A percentile compares a stretch with the other conserved stretches of the same genome.
Conservation (phyloP, 257 asterid genomes). For the Nicotiana undulata region DNA sequence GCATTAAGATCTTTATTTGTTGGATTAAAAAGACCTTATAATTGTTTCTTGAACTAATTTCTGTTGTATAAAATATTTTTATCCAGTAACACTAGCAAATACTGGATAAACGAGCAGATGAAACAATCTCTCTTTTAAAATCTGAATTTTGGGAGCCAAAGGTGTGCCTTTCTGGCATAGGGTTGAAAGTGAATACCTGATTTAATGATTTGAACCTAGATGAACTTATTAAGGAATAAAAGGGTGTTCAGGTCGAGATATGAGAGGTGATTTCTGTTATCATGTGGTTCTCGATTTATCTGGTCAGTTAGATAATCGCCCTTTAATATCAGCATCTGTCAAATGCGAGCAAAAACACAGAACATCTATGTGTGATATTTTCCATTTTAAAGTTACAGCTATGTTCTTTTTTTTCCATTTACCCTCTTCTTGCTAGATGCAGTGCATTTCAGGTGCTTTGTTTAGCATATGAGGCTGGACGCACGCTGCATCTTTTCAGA, state of each 20-base stretch:
- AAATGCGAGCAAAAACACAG: not conserved
- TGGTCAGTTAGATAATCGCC: not conserved
- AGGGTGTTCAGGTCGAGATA: not conserved
- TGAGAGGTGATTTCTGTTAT: not conserved
- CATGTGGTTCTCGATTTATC: not conserved
- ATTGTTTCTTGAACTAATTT: not conserved
- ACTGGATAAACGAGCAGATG: not conserved
- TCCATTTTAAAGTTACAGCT: not conserved
- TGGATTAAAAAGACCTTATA: not conserved
- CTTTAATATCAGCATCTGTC: not conserved
- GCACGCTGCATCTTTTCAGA: not conserved
- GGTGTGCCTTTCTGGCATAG: not conserved
- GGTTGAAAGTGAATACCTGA: conserved; percentile 4
- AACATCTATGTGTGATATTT: not conserved
- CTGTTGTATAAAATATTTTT: not conserved
- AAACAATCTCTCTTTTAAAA: not conserved
- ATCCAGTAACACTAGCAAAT: not conserved
- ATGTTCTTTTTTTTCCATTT: not conserved
- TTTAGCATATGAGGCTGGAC: not conserved
- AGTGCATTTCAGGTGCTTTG: not conserved
- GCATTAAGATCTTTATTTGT: not conserved
- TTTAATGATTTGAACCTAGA: not conserved
- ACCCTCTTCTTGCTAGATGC: not conserved
- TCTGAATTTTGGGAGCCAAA: not conserved
- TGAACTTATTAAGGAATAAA: not conserved